Evolutionary conservation across 768 basidiomycete species (phyloP), one percentile per base, ranked within the genome.

Genomic region (Pulveroboletus frians): DNA sequence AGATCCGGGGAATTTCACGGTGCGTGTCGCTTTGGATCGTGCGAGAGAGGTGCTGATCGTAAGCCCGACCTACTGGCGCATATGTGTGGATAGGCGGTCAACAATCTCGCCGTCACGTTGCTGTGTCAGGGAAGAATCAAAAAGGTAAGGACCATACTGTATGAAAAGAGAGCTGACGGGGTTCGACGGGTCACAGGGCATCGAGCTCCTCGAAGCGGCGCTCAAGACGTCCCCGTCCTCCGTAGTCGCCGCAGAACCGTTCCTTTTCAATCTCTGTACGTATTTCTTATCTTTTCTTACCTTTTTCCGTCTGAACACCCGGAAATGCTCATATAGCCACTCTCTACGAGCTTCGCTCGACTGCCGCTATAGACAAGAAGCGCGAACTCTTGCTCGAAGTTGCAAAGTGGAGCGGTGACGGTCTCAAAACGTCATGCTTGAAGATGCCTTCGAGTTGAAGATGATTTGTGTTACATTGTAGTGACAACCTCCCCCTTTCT

Each of bases 351-450:
- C 76, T 92, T 40, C 83, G 83, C 23, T 87, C 88, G 3, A 73
- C 80, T 1, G 77, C 79, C 1, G 84, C 85, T 3, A 74, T 80
- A 46, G 84, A 87, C 51, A 89, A 85, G 67, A 92, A 92, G 65
- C 79, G 81, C 37, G 78, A 80, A 20, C 70, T 92, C 29, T 71
- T 92, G 26, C 56, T 88, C 13, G 83, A 89, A 52, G 87, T 88
- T 0, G 83, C 88, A 13, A 85, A 85, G 62, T 91, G 88, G 88
- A 87, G 86, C 52, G 89, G 89, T 3, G 89, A 92, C 65, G 90
- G 89, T 1, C 65, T 92, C 58, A 82, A 76, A 56, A 81, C 84
- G 17, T 77, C 79, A 31, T 89, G 86, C 61, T 69, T 92, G 59
- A 92, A 92, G 69, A 79, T 91, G 79, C 84, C 87, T 20, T 72